phyloP scores from a whole-genome alignment of 352 stramenopile species.

The Phytophthora tentaculata region DNA sequence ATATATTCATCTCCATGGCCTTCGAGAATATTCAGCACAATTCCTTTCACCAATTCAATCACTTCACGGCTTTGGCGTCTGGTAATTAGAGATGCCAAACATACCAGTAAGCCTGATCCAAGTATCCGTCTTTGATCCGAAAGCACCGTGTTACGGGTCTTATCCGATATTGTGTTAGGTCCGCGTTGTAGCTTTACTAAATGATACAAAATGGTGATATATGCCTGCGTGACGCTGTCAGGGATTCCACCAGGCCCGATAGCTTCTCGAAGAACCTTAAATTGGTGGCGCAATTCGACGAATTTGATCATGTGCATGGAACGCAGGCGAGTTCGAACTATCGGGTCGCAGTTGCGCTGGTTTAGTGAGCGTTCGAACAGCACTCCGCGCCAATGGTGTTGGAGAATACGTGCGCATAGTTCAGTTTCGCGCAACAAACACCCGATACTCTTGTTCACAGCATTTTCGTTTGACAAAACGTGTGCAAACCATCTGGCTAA shows the following conservation, averaged over 20 bases:
- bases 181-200: constrained; percentile 41
- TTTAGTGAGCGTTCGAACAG: constrained; percentile 59
- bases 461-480: constrained; percentile 70
- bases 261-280: constrained; percentile 62
- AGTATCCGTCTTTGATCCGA: constrained; percentile 62
- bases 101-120: constrained; percentile 58
- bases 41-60: constrained; percentile 61
- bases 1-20: constrained; percentile 56
- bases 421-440: constrained; percentile 71
- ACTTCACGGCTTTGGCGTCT: constrained; percentile 38
- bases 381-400: constrained; percentile 78
- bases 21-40: constrained; percentile 47
- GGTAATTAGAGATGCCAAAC: constrained; percentile 53
- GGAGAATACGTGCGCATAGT: constrained; percentile 70
- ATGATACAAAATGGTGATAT: constrained; percentile 68
- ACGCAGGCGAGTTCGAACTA: constrained; percentile 57
- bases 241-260: constrained; percentile 50
- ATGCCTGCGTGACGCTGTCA: constrained; percentile 49
- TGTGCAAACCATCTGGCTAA: constrained; percentile 69
- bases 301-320: constrained; percentile 82
- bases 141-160: constrained; percentile 31
- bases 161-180: constrained; percentile 30
- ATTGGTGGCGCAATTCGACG: constrained; percentile 72
- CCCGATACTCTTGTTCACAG: constrained; percentile 50
- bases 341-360: constrained; percentile 54